These are phyloP conservation scores for Kalmusia sp. DNA, from an alignment of 2,329 filamentous ascomycete genomes.

Conservation along the genomic window DNA sequence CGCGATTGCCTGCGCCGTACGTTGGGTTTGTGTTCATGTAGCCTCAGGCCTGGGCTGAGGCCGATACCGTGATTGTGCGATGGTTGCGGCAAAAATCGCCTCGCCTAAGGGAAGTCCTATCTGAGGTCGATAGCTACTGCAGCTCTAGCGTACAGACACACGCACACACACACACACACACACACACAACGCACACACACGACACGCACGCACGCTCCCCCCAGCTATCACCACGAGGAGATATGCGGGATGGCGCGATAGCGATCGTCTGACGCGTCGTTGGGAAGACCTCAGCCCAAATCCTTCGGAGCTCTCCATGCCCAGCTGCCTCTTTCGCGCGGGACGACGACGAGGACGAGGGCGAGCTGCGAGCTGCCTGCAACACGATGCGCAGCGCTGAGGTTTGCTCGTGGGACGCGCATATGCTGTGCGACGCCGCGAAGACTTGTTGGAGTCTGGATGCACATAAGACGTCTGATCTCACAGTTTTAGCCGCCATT, in stretches of 20 bases:
- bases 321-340: conserved; percentile 3
- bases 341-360: no score
- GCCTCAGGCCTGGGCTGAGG: conserved; percentile 7
- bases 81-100: conserved; percentile 5
- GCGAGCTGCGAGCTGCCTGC: no score
- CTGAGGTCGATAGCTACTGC: conserved; percentile 1
- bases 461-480: conserved; percentile 16
- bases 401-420: conserved; percentile 3
- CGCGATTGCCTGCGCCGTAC: not conserved
- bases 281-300: not conserved
- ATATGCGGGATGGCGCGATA: conserved; percentile 16
- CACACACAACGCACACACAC: not conserved
- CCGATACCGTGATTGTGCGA: not conserved
- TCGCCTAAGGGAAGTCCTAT: conserved; percentile 19
- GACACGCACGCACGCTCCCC: conserved; percentile 12
- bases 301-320: not conserved
- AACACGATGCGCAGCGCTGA: no score
- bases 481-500: conserved; percentile 35
- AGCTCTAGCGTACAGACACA: not conserved
- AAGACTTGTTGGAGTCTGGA: conserved; percentile 3
- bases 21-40: not conserved
- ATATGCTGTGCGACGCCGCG: not conserved
- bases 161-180: conserved; percentile 6
- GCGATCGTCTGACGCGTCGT: not conserved
- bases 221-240: conserved; percentile 11